Evolutionary conservation across 768 basidiomycete species (phyloP).

Genomic region (Termitomyces sp.): DNA sequence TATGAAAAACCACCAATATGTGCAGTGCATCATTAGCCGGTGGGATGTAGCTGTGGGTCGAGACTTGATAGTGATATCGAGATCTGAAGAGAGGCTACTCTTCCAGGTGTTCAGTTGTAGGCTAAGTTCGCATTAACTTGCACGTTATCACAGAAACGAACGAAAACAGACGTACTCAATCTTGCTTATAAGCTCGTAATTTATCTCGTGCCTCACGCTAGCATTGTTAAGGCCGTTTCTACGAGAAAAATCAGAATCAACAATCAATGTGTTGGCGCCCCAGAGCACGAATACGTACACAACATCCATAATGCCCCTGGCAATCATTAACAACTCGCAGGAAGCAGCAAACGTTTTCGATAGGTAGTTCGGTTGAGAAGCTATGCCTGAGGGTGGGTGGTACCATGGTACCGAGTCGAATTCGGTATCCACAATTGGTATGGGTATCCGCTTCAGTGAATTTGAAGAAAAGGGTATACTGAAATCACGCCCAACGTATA

Average conservation of each 20-base stretch:
- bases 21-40: constrained; percentile 51
- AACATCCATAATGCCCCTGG: constrained; percentile 50
- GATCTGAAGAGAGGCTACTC: constrained; percentile 39
- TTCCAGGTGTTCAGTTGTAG: constrained; percentile 50
- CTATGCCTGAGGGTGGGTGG: constrained; percentile 36
- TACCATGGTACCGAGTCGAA: constrained; percentile 47
- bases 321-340: constrained; percentile 47
- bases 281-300: constrained; percentile 35
- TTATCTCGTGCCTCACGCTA: constrained; percentile 36
- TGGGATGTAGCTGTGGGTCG: constrained; percentile 49
- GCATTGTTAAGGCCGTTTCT: constrained; percentile 44
- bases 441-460: constrained; percentile 31
- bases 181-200: constrained; percentile 47
- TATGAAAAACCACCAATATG: constrained; percentile 59
- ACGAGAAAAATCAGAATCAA: neutral
- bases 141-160: neutral
- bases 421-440: constrained; percentile 47
- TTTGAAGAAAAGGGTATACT: constrained; percentile 36
- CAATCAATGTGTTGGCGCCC: neutral
- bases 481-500: constrained; percentile 64
- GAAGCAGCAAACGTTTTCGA: constrained; percentile 48
- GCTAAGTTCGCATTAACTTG: constrained; percentile 21
- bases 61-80: constrained; percentile 47
- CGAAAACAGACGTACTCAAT: constrained; percentile 41
- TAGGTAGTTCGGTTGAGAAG: constrained; percentile 37